Conservation (phyloP, 305 asterid species). For the Fraxinus dipetala region DNA sequence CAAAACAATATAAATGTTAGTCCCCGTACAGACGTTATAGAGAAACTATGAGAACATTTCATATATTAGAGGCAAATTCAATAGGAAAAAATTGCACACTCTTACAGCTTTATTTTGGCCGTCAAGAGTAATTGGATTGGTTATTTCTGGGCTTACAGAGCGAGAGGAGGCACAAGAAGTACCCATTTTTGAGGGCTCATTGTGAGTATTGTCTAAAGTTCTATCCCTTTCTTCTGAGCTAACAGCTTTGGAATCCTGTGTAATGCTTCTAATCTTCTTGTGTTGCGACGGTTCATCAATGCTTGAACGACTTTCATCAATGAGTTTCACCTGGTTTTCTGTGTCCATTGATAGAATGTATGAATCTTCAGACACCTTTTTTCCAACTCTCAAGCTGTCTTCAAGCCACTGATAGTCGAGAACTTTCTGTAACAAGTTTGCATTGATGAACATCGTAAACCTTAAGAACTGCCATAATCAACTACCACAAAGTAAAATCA, state of each 20-base stretch:
- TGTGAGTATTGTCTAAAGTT: slow-evolving; percentile 20
- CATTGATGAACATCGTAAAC: neutral
- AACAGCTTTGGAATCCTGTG: slow-evolving; percentile 32
- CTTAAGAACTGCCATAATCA: neutral
- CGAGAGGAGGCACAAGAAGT: slow-evolving; percentile 40
- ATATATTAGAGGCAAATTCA: slow-evolving; percentile 6
- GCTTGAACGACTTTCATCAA: slow-evolving; percentile 26
- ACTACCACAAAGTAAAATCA: neutral
- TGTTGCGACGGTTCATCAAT: slow-evolving; percentile 27
- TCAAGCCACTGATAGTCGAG: slow-evolving; percentile 82
- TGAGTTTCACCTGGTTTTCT: slow-evolving; percentile 20
- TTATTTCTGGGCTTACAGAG: slow-evolving; percentile 49
- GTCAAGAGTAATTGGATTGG: slow-evolving; percentile 34
- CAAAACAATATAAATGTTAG: neutral
- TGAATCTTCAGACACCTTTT: slow-evolving; percentile 57
- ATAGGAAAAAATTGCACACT: slow-evolving; percentile 6
- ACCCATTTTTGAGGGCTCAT: slow-evolving; percentile 30
- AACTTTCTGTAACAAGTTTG: slow-evolving; percentile 49
- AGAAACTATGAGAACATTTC: slow-evolving; percentile 1
- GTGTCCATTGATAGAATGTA: slow-evolving; percentile 43
- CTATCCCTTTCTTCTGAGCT: slow-evolving; percentile 29
- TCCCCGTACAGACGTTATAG: slow-evolving; percentile 10
- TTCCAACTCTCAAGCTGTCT: slow-evolving; percentile 72
- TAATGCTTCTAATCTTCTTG: slow-evolving; percentile 52
- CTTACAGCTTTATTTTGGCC: slow-evolving; percentile 46